These are phyloP conservation scores for Arthrobotrys iridis DNA, from an alignment of 2,329 filamentous ascomycete species.

Conservation along the genomic window DNA sequence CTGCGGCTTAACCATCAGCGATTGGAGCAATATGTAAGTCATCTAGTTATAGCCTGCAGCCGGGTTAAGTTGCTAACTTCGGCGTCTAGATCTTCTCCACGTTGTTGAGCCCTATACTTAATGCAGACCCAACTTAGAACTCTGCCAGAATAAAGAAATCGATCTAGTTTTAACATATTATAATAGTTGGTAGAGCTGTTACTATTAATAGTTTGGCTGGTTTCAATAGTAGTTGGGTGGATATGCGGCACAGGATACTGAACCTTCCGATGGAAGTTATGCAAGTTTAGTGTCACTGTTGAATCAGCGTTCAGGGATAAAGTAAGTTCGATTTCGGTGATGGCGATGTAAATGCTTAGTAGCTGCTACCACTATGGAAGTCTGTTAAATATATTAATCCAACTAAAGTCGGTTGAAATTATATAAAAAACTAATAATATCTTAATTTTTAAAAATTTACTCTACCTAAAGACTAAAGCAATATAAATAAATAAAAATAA, in stretches of 20 bases:
- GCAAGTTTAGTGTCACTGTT: too few species aligned
- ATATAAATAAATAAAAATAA: too few species aligned
- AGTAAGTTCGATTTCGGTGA: too few species aligned
- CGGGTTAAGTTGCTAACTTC: not conserved
- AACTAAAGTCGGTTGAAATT: too few species aligned
- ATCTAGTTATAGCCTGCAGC: not conserved
- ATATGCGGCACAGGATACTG: not conserved
- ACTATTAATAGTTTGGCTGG: not conserved
- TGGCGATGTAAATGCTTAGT: too few species aligned
- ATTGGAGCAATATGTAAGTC: conserved; percentile 31
- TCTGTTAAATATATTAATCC: too few species aligned
- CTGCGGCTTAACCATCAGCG: not conserved
- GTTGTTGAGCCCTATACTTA: conserved; percentile 9
- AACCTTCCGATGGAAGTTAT: too few species aligned
- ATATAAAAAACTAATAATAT: too few species aligned
- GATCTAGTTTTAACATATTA: conserved; percentile 3
- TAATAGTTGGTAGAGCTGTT: not conserved
- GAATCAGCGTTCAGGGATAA: too few species aligned
- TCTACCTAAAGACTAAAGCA: too few species aligned
- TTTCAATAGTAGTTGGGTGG: not conserved
- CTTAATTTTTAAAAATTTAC: too few species aligned
- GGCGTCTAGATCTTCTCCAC: conserved; percentile 17
- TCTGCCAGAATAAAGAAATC: not conserved
- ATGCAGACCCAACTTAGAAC: conserved; percentile 14
- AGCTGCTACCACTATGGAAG: too few species aligned